Conservation (phyloP, 2,329 filamentous ascomycete species). For the Aspergillus puulaauensis region DNA sequence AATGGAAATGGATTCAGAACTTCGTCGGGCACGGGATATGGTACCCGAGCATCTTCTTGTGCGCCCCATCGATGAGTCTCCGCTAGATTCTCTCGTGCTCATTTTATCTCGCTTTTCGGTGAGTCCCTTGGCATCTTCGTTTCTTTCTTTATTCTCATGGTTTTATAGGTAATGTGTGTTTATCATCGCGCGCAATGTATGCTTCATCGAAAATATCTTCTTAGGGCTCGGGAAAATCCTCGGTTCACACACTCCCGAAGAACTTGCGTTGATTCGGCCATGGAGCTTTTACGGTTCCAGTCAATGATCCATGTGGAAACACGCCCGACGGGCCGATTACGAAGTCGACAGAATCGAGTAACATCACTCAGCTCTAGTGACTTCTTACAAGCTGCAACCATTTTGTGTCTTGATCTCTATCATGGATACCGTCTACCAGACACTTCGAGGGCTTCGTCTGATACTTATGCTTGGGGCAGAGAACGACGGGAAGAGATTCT, state of each 20-base stretch:
- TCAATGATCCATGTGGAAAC: constrained; percentile 73
- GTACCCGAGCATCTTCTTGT: constrained; percentile 79
- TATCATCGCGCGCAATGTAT: constrained; percentile 88
- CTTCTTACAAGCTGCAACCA: constrained; percentile 81
- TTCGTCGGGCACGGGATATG: constrained; percentile 59
- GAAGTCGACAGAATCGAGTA: constrained; percentile 75
- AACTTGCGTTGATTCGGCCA: constrained; percentile 80
- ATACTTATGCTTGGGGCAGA: constrained; percentile 48
- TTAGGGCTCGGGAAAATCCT: constrained; percentile 72
- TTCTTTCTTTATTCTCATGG: constrained; percentile 10
- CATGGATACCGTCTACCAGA: constrained; percentile 47
- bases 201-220: constrained; percentile 82
- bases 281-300: constrained; percentile 78
- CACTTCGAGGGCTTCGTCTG: constrained; percentile 34
- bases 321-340: constrained; percentile 68
- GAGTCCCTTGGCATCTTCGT: constrained; percentile 12
- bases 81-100: constrained; percentile 65
- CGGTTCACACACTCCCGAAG: constrained; percentile 82
- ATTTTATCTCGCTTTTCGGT: constrained; percentile 78
- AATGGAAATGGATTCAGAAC: constrained; percentile 59
- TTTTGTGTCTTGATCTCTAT: constrained; percentile 79
- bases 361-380: constrained; percentile 78
- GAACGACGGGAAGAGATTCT: constrained; percentile 71
- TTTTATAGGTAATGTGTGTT: constrained; percentile 65
- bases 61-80: constrained; percentile 70